Evolutionary conservation across 495 filamentous ascomycete genomes (phyloP), one percentile per base, ranked within the genome.

Genomic region (Penicillium cataractarum): DNA sequence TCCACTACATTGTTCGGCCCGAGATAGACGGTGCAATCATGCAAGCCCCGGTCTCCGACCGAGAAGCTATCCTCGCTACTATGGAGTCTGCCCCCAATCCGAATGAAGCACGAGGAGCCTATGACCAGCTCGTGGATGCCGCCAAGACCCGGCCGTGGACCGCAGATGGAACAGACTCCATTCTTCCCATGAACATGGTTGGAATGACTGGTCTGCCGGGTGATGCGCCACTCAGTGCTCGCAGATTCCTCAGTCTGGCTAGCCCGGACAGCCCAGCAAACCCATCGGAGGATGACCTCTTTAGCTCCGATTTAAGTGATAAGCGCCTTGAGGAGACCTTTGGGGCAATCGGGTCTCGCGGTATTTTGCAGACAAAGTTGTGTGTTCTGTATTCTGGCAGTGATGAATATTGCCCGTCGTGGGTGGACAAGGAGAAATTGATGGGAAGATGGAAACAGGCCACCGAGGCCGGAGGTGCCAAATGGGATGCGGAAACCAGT

Each of bases 281-380:
- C 31, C 82, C 78, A 6, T 89, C 91, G 13, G 88, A 89, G 51
- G 94, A 99, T 75, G 95, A 98, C 73, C 89, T 90, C 64, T 99
- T 97, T 77, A 91, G 89, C 60, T 90, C 90, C 7, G 91, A 94
- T 72, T 76, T 96, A 49, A 70, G 73, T 0, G 87, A 91, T 51
- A 74, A 84, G 52, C 73, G 81, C 56, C 73, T 93, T 46, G 55
- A 62, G 48, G 66, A 76, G 46, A 90, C 83, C 27, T 97, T 95
- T 83, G 91, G 91, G 2, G 71, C 54, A 57, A 75, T 90, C 42
- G 80, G 80, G 27, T 62, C 81, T 55, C 66, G 79, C 35, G 84
- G 81, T 31, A 81, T 87, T 12, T 55, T 93, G 40, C 76, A 86
- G 63, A 65, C 67, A 2, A 76, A 73, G 49, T 33, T 85, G n/a